Evolutionary conservation across 345 rosid species (phyloP).

Genomic region (Cochlearia excelsa): DNA sequence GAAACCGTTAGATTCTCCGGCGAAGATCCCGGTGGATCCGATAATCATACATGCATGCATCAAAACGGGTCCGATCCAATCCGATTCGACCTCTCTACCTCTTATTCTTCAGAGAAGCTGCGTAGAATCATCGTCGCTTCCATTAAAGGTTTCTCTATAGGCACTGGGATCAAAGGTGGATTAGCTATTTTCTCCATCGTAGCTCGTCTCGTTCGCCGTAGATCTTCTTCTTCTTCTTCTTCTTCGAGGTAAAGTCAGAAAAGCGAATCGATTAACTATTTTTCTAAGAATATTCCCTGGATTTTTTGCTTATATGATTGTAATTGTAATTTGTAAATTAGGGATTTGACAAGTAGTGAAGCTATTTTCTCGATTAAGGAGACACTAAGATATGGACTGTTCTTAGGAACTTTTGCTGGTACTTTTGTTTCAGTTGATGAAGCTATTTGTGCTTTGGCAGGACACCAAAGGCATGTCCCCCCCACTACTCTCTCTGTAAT

Average conservation of each 20-base stretch:
- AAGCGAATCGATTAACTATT: not conserved
- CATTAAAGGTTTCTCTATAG: constrained; percentile 79
- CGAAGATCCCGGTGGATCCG: constrained; percentile 24
- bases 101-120: constrained; percentile 51
- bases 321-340: constrained; percentile 47
- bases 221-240: constrained; percentile 41
- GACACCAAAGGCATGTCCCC: constrained; percentile 61
- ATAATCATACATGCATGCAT: constrained; percentile 33
- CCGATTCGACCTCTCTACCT: constrained; percentile 36
- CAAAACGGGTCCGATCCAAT: constrained; percentile 35
- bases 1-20: constrained; percentile 33
- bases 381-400: constrained; percentile 83
- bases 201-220: constrained; percentile 60
- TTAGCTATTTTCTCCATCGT: constrained; percentile 75
- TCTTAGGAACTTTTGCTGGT: constrained; percentile 89
- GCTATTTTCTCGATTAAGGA: constrained; percentile 65
- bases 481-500: constrained; percentile 1
- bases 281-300: not conserved
- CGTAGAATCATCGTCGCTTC: constrained; percentile 64
- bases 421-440: constrained; percentile 83
- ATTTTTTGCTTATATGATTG: constrained; percentile 2
- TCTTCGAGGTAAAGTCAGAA: constrained; percentile 37
- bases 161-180: constrained; percentile 96
- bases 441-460: constrained; percentile 62
- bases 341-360: constrained; percentile 56